These are phyloP conservation scores for Candida easanensis DNA, from an alignment of 805 yeast species.

Conservation along the genomic window DNA sequence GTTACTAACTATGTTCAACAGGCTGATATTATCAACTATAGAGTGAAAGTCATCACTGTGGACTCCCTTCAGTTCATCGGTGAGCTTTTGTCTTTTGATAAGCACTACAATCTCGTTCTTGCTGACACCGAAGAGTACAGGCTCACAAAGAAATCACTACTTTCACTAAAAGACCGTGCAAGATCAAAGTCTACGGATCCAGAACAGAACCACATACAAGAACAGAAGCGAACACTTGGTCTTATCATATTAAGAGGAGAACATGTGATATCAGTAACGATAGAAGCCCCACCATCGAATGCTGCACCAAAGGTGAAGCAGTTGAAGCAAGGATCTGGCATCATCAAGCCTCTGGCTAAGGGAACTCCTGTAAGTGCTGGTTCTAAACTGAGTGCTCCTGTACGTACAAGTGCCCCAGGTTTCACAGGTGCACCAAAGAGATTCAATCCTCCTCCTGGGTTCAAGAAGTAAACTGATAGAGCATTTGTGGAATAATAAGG, in stretches of 20 bases:
- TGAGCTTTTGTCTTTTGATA: slow-evolving; percentile 81
- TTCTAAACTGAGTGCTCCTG: slow-evolving; percentile 22
- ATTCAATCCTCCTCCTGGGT: slow-evolving; percentile 49
- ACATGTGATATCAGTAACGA: slow-evolving; percentile 58
- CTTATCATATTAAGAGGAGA: slow-evolving; percentile 86
- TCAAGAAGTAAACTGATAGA: slow-evolving; percentile 32
- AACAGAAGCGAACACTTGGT: slow-evolving; percentile 77
- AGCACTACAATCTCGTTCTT: slow-evolving; percentile 81
- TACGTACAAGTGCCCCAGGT: slow-evolving; percentile 30
- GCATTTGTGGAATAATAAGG: too few species aligned
- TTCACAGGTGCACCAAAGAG: slow-evolving; percentile 36
- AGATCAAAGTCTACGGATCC: slow-evolving; percentile 31
- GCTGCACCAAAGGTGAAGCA: slow-evolving; percentile 23
- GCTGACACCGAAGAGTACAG: slow-evolving; percentile 84
- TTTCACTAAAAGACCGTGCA: slow-evolving; percentile 34
- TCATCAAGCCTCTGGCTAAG: slow-evolving; percentile 28
- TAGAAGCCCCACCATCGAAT: slow-evolving; percentile 30
- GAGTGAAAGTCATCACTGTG: slow-evolving; percentile 68
- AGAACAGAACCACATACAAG: slow-evolving; percentile 39
- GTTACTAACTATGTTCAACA: too few species aligned
- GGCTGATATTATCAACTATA: slow-evolving; percentile 67
- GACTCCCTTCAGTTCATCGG: slow-evolving; percentile 82
- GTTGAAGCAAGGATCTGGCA: slow-evolving; percentile 28
- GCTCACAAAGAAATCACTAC: slow-evolving; percentile 56
- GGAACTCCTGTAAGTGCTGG: slow-evolving; percentile 6